Conservation (phyloP, 2,329 filamentous ascomycete genomes). For the Fusarium mundagurra region DNA sequence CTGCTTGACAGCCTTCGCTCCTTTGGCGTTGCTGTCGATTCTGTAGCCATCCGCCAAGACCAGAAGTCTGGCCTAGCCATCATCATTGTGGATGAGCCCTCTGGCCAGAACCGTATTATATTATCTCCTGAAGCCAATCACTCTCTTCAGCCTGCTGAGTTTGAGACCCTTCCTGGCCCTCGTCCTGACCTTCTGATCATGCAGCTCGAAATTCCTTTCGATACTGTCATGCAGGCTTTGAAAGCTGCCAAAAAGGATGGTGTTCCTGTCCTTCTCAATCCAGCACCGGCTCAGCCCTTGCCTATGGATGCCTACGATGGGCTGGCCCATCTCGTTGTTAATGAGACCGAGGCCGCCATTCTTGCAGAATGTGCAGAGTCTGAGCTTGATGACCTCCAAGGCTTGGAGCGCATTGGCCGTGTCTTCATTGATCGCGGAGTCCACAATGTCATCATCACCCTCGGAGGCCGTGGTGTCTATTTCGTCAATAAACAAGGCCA, state of each 20-base stretch:
- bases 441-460: constrained; percentile 80
- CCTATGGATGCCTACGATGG: constrained; percentile 72
- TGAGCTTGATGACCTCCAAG: constrained; percentile 58
- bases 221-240: constrained; percentile 71
- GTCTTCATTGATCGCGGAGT: constrained; percentile 77
- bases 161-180: constrained; percentile 46
- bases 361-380: constrained; percentile 66
- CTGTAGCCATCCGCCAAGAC: constrained; percentile 56
- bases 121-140: constrained; percentile 78
- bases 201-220: constrained; percentile 80
- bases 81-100: constrained; percentile 78
- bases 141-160: constrained; percentile 51
- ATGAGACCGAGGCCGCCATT: constrained; percentile 87
- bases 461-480: constrained; percentile 83
- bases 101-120: constrained; percentile 81
- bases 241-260: constrained; percentile 56
- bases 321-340: constrained; percentile 84
- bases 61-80: constrained; percentile 75
- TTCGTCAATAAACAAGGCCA: constrained; percentile 59
- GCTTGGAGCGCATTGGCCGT: constrained; percentile 58
- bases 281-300: constrained; percentile 78
- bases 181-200: constrained; percentile 73
- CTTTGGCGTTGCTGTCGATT: constrained; percentile 70
- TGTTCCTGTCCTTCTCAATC: constrained; percentile 81
- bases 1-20: constrained; percentile 67